Conservation (phyloP, 441 rosid genomes). For the Aleurites moluccanus region DNA sequence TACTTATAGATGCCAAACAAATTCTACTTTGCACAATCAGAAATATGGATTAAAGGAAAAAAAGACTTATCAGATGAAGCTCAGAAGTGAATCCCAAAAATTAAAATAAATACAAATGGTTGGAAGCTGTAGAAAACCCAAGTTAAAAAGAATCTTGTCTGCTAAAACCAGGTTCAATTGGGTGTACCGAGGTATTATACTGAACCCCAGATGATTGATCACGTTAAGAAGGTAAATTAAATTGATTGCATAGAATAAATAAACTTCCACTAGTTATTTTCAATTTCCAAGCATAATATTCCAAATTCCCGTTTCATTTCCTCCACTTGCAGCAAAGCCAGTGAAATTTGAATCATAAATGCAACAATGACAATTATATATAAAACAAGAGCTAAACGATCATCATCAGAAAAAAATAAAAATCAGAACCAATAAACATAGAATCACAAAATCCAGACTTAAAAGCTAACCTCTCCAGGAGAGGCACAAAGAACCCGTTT, state of each 20-base stretch:
- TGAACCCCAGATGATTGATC: not conserved
- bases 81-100: not conserved
- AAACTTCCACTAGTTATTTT: no score
- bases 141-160: not conserved
- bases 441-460: not conserved
- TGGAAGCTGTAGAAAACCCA: not conserved
- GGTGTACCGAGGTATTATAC: no score
- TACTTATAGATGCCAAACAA: not conserved
- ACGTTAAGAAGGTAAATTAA: not conserved
- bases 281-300: no score
- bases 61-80: not conserved
- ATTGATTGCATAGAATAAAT: not conserved
- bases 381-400: not conserved
- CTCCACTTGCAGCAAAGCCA: not conserved
- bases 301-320: not conserved
- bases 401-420: not conserved
- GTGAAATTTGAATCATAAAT: not conserved
- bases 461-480: constrained; percentile 62
- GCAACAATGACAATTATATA: not conserved
- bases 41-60: constrained; percentile 1
- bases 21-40: not conserved
- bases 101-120: not conserved
- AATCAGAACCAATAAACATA: not conserved
- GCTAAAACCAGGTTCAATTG: not conserved
- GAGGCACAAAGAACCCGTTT: constrained; percentile 78